Evolutionary conservation across 1,139 yeast genomes (phyloP), one percentile per base, ranked within the genome.

Genomic region (Zygotorulaspora mrakii): DNA sequence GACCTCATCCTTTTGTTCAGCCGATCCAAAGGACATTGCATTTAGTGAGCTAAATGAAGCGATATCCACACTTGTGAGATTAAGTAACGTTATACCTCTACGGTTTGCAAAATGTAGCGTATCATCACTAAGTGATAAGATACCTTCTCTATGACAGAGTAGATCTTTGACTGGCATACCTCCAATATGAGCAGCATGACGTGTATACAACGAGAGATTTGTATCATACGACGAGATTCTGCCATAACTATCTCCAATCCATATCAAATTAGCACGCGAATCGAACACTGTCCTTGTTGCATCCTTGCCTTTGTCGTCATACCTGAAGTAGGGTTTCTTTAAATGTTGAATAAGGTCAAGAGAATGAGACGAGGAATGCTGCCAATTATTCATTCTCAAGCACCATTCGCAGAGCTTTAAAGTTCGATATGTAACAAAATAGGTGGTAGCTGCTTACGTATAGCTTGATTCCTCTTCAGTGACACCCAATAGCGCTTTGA

Each of bases 241-340:
- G 6, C 82, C 82, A 52, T 64, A 57, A 3, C 54, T 66, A 57
- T 84, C 91, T n/a, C 95, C 96, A 3, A 82, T 71, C 97, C 97
- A 91, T 3, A 89, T 59, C 32, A 89, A 67, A 53, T 88, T 91
- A 44, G 80, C 76, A 16, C 73, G 66, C 33, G 73, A 73, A 62
- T 91, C 97, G 61, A 88, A 88, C 17, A 67, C 53, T 3, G 64
- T 37, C 29, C 51, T 56, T 2, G 60, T 57, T 4, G 52, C 49
- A 24, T 53, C 50, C 42, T 61, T 61, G 12, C 53, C 55, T 35
- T 52, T 55, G 25, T 52, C 54, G 40, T 61, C 64, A 37, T 52
- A 59, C 18, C 57, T 46, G 33, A 55, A 49, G 34, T 55, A 59
- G 7, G 64, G 60, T 38, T 57, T 61, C 35, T 53, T 47, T 35